Evolutionary conservation across 768 basidiomycete genomes (phyloP), one percentile per base, ranked within the genome.

Genomic region (Amanita subjunquillea): DNA sequence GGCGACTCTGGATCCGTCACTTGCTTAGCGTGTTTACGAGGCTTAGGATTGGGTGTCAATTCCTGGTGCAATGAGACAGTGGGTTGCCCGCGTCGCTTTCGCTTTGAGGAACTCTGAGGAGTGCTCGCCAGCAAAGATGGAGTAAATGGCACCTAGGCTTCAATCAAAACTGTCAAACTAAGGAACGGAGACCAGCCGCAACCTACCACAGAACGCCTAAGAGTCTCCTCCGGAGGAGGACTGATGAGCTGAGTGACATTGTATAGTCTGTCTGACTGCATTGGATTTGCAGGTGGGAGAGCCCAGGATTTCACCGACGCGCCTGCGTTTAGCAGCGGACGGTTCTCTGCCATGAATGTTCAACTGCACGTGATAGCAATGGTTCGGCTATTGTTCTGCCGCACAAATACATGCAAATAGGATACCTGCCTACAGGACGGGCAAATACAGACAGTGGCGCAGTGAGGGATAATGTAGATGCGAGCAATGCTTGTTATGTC

Each of bases 171-270:
- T 43, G 32, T 50, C 37, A 40, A 51, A 44, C 51, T 53, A 54
- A 55, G 54, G 15, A 57, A 48, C 37, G 39, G 37, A 53, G 44
- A 43, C 12, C 34, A 45, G 45, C 54, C 50, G 12, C 20, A 12
- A 62, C 59, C 46, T 41, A 66, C 62, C 30, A 59, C 58, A 17
- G 59, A 54, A 36, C 60, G 58, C 50, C 66, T 62, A 7, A 80
- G 62, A 1, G 66, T 67, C 56, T 84, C 82, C 57, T 84, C 82
- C 2, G 82, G 82, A 2, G 82, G 82, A 2, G 81, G 82, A 57
- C 81, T 82, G 55, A 84, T 80, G 39, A 69, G 61, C 55, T 68
- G 65, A 54, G 65, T 58, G 59, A 53, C 46, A 32, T 62, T 64
- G 44, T 51, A 57, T 8, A 58, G 32, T 22, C 57, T 48, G 51